These are phyloP conservation scores for Phytophthora pinifolia DNA, from an alignment of 352 stramenopile species.

Conservation along the genomic window DNA sequence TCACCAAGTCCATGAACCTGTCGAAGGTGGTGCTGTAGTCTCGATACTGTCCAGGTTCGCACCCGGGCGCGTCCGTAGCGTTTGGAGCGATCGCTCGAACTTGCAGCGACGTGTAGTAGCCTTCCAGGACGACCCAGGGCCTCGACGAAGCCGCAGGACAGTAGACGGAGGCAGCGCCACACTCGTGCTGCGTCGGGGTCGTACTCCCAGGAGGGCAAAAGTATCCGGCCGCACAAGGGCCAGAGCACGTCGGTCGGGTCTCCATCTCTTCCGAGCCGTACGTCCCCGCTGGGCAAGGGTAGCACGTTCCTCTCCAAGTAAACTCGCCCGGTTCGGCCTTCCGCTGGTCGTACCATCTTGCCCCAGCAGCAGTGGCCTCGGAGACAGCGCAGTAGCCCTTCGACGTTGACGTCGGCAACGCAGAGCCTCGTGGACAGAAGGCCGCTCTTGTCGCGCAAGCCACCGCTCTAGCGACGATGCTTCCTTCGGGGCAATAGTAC, in stretches of 20 bases:
- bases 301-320: slow-evolving; percentile 55
- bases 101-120: slow-evolving; percentile 56
- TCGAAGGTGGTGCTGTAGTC: slow-evolving; percentile 23
- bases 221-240: slow-evolving; percentile 61
- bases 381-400: slow-evolving; percentile 40
- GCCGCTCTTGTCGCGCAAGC: slow-evolving; percentile 31
- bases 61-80: slow-evolving; percentile 19
- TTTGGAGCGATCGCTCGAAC: slow-evolving; percentile 18
- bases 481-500: slow-evolving; percentile 67
- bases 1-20: slow-evolving; percentile 45
- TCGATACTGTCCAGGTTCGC: slow-evolving; percentile 28
- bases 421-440: slow-evolving; percentile 47
- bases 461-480: slow-evolving; percentile 36
- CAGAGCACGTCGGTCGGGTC: slow-evolving; percentile 49
- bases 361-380: not conserved
- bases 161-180: slow-evolving; percentile 45
- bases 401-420: slow-evolving; percentile 13
- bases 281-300: slow-evolving; percentile 59
- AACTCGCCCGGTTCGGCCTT: slow-evolving; percentile 52
- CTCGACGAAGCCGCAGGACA: slow-evolving; percentile 40
- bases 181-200: slow-evolving; percentile 43
- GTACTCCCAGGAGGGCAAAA: slow-evolving; percentile 63
- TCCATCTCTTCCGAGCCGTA: slow-evolving; percentile 52
- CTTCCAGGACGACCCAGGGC: slow-evolving; percentile 26
- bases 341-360: slow-evolving; percentile 32